Evolutionary conservation across 75 land plant species (phyloP).

Genomic region (Picea sitchensis): DNA sequence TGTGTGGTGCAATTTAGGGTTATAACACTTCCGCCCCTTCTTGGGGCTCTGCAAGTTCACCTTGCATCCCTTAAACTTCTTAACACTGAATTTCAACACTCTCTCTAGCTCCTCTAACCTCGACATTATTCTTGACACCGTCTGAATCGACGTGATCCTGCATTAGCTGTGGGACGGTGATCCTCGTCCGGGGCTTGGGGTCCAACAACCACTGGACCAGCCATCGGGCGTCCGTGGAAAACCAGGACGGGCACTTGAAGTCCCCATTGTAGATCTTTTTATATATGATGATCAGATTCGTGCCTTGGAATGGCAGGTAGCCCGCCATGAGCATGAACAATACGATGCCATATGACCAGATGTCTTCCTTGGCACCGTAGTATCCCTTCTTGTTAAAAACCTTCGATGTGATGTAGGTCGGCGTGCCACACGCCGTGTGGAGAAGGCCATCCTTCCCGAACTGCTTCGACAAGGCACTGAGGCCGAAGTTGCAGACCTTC

Average conservation of each 20-base stretch:
- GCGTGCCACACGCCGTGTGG: too few species aligned
- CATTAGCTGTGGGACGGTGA: too few species aligned
- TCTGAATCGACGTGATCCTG: constrained; percentile 43
- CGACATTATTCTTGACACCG: constrained; percentile 41
- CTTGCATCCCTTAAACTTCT: constrained; percentile 27
- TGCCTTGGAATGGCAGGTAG: constrained; percentile 48
- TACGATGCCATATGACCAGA: constrained; percentile 67
- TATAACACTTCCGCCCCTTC: constrained; percentile 52
- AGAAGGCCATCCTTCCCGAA: too few species aligned
- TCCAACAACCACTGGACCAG: too few species aligned
- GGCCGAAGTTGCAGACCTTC: too few species aligned
- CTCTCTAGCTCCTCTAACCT: constrained; percentile 56
- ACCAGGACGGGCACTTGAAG: too few species aligned
- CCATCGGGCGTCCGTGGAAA: too few species aligned
- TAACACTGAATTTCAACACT: constrained; percentile 25
- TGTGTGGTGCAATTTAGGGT: too few species aligned
- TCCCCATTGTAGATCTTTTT: too few species aligned
- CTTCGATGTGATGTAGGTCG: constrained; percentile 53
- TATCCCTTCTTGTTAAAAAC: constrained; percentile 47
- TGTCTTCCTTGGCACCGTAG: constrained; percentile 53
- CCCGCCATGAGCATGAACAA: constrained; percentile 60
- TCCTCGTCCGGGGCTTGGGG: too few species aligned
- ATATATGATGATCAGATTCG: neutral
- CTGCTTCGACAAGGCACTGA: too few species aligned
- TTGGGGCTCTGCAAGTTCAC: constrained; percentile 42